Conservation (phyloP, 1,284 basidiomycete species). For the Takashimella tepidaria region DNA sequence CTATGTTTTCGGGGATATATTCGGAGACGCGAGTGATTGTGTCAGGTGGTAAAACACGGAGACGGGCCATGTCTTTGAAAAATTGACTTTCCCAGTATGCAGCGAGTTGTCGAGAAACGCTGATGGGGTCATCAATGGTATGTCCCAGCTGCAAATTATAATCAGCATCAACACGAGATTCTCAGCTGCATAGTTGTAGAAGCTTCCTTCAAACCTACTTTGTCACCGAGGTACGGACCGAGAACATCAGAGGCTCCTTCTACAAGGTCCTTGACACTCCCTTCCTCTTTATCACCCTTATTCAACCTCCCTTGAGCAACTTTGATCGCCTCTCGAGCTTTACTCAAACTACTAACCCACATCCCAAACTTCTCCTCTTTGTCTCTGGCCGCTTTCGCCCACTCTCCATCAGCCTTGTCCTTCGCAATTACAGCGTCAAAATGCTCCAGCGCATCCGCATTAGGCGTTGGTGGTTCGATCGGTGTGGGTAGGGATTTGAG, state of each 20-base stretch:
- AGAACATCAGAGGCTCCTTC: slow-evolving; percentile 71
- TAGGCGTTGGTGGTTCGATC: slow-evolving; percentile 54
- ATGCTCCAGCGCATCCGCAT: slow-evolving; percentile 56
- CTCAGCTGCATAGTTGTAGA: not conserved
- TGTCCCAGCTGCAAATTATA: slow-evolving; percentile 58
- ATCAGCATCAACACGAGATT: not conserved
- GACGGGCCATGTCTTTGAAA: slow-evolving; percentile 86
- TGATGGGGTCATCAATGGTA: slow-evolving; percentile 73
- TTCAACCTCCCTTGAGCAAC: slow-evolving; percentile 35
- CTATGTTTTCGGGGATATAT: slow-evolving; percentile 91
- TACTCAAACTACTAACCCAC: slow-evolving; percentile 69
- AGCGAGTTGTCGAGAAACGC: slow-evolving; percentile 77
- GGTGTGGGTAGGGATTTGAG: slow-evolving; percentile 56
- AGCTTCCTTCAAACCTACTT: slow-evolving; percentile 51
- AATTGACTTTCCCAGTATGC: slow-evolving; percentile 87
- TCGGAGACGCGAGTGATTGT: slow-evolving; percentile 93
- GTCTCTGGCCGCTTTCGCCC: slow-evolving; percentile 64
- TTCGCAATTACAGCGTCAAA: slow-evolving; percentile 51
- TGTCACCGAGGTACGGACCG: slow-evolving; percentile 65
- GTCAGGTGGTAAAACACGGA: slow-evolving; percentile 82
- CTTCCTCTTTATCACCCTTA: slow-evolving; percentile 49
- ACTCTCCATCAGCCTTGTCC: slow-evolving; percentile 53
- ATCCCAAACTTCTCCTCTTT: slow-evolving; percentile 88
- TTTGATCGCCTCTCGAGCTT: slow-evolving; percentile 43
- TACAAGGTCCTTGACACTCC: slow-evolving; percentile 59